phyloP scores from a whole-genome alignment of 2,329 filamentous ascomycete species.

The Endocalyx cinctus region DNA sequence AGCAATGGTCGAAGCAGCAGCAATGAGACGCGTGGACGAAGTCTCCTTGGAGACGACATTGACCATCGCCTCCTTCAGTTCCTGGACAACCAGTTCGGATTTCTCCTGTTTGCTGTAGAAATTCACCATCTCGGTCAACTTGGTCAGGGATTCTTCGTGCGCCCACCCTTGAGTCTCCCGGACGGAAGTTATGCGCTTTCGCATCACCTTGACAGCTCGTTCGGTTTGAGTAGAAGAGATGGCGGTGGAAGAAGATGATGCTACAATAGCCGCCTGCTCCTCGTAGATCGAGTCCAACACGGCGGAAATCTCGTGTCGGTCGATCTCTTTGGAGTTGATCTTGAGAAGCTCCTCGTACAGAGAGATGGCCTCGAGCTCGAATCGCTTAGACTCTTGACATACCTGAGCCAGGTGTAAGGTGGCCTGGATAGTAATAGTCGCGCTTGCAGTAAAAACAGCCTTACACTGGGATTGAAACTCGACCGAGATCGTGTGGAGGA shows the following conservation, averaged over 20 bases:
- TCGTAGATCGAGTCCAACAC: constrained; percentile 33
- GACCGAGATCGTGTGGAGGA: constrained; percentile 28
- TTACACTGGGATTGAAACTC: constrained; percentile 31
- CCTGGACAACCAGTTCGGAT: constrained; percentile 21
- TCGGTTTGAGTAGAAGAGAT: constrained; percentile 25
- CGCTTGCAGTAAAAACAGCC: constrained; percentile 27
- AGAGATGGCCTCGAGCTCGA: constrained; percentile 28
- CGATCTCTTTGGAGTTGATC: constrained; percentile 25
- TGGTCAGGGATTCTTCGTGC: constrained; percentile 32
- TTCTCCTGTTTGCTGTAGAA: constrained; percentile 31
- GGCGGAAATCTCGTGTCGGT: constrained; percentile 28
- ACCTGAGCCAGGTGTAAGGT: constrained; percentile 30
- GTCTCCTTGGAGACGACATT: constrained; percentile 30
- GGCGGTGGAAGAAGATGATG: constrained; percentile 13
- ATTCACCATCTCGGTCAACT: constrained; percentile 30
- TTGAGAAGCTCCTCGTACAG: constrained; percentile 33
- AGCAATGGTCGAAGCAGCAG: constrained; percentile 31
- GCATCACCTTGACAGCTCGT: constrained; percentile 25
- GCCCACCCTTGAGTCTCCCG: constrained; percentile 32
- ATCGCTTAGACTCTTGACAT: constrained; percentile 32
- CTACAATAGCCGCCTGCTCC: constrained; percentile 25
- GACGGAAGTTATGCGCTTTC: constrained; percentile 23
- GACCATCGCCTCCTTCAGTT: constrained; percentile 29
- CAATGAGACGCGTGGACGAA: constrained; percentile 20
- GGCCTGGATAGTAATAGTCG: constrained; percentile 31